Base-by-base conservation (phyloP, 192 early-diverging fungal genomes). In the Coemansia sp. region DNA sequence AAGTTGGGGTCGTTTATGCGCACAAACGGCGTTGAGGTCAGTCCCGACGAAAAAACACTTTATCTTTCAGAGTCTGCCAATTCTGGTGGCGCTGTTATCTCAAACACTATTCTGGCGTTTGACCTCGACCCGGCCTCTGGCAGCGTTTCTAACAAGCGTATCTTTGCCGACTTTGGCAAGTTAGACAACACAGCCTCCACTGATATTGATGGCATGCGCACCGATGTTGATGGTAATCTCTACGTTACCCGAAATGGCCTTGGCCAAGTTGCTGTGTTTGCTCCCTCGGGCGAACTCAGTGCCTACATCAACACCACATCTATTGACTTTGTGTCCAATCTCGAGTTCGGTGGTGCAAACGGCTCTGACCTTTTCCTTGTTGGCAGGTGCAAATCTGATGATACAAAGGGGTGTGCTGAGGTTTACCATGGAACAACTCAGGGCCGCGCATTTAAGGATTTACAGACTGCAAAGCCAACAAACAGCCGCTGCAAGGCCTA, bases 131-230 rank as follows among this genome's bases (percentile, higher is more conserved):
- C 57, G 0, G 25, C 34, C 3, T 33, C 53, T 3, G 80, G 81
- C 11, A 26, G 38, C 4, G 50, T 67, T 2, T 22, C 47, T 45
- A 65, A 60, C 48, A 15, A 63, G 45, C 53, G 55, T 15, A 20
- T 60, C 14, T 71, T 81, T 49, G 75, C 59, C 4, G 75, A 81
- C 42, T 81, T 81, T 61, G 65, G 38, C 11, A 32, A 55, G 28
- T 51, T 81, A 3, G 80, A 81, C 46, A 34, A 50, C 37, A 55
- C 78, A n/a, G 70, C 35, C 3, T 38, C 54, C 14, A 60, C 41
- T 17, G 81, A 83, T 38, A 59, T 83, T 46, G 81, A 83, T 42
- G 81, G 81, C 24, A 83, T 83, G 68, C 77, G 81, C 46, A 45
- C 60, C 13, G 81, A 81, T 29, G 50, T 35, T 13, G 9, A 41